A percentile compares a stretch with the other conserved stretches of the same genome.
These are phyloP conservation scores for Rhynchosporium graminicola DNA, from an alignment of 2,329 filamentous ascomycete species.

Conservation along the genomic window DNA sequence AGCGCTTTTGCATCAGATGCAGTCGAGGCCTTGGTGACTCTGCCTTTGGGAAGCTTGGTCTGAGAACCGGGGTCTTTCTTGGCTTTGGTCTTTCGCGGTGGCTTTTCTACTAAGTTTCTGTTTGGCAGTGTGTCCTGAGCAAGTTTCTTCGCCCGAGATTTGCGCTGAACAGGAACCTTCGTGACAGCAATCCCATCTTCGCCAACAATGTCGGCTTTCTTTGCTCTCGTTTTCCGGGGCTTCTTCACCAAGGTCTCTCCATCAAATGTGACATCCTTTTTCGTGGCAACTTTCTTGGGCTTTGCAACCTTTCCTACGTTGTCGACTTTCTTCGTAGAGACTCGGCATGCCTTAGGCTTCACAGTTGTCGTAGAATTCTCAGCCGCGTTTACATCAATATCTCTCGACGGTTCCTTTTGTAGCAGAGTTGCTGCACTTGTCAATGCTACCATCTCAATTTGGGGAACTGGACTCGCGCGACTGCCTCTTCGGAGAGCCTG, in stretches of 20 bases:
- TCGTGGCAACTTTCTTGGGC: conserved; percentile 18
- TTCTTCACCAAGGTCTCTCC: conserved; percentile 18
- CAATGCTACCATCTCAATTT: conserved; percentile 44
- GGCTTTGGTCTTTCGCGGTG: conserved; percentile 30
- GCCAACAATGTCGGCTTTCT: conserved; percentile 24
- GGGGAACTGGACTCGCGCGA: conserved; percentile 43
- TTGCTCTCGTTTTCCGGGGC: conserved; percentile 26
- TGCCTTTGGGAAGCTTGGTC: conserved; percentile 39
- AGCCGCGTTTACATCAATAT: conserved; percentile 14
- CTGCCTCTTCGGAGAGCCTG: conserved; percentile 42
- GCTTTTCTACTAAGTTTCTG: conserved; percentile 27
- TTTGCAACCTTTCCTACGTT: conserved; percentile 18
- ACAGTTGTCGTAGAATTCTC: conserved; percentile 26
- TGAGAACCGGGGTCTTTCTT: conserved; percentile 40
- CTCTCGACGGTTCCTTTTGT: conserved; percentile 15
- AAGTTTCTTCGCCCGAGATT: conserved; percentile 31
- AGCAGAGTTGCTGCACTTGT: conserved; percentile 45
- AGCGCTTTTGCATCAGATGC: conserved; percentile 23
- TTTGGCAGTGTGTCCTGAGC: conserved; percentile 17
- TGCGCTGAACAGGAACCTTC: conserved; percentile 22
- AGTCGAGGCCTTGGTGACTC: conserved; percentile 41
- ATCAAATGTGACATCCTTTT: conserved; percentile 12
- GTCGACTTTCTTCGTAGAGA: conserved; percentile 14
- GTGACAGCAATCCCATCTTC: conserved; percentile 7
- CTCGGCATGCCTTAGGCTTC: conserved; percentile 36